Evolutionary conservation across 2,329 filamentous ascomycete species (phyloP).

Genomic region (Calonectria honghensis): DNA sequence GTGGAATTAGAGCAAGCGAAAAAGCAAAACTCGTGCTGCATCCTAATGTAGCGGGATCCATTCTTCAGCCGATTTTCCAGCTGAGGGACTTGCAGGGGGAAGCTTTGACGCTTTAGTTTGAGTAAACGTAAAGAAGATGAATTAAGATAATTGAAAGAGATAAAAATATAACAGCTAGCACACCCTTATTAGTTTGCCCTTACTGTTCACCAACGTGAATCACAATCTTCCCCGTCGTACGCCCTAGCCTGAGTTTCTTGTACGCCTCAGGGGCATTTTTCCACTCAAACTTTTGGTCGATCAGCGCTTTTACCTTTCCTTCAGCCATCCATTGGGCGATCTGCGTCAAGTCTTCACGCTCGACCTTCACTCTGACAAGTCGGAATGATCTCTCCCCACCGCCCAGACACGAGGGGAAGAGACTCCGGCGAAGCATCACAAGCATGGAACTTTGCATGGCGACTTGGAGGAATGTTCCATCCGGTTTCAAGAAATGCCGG

Average conservation of each 20-base stretch:
- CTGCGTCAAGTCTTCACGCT: conserved; percentile 10
- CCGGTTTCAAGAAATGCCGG: conserved; percentile 44
- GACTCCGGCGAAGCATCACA: conserved; percentile 26
- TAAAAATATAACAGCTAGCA: too few species aligned
- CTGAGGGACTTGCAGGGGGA: neutral
- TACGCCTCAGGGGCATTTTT: conserved; percentile 51
- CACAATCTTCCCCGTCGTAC: conserved; percentile 54
- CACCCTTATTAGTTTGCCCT: too few species aligned
- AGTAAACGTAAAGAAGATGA: too few species aligned
- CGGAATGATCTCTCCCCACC: conserved; percentile 30
- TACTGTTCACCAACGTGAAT: conserved; percentile 17
- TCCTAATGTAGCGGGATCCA: conserved; percentile 74
- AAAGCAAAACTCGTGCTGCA: conserved; percentile 86
- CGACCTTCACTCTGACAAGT: conserved; percentile 28
- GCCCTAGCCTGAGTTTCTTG: conserved; percentile 46
- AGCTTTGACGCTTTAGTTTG: too few species aligned
- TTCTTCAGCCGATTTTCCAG: too few species aligned
- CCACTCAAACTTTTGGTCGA: conserved; percentile 51
- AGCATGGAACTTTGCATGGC: conserved; percentile 25
- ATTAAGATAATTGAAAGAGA: too few species aligned
- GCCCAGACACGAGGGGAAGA: conserved; percentile 47
- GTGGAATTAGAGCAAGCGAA: conserved; percentile 75
- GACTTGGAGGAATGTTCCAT: conserved; percentile 51
- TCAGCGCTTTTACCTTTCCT: conserved; percentile 49
- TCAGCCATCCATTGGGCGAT: conserved; percentile 51